Conservation (phyloP, 2,329 filamentous ascomycete genomes). For the Ophiostoma quercus region DNA sequence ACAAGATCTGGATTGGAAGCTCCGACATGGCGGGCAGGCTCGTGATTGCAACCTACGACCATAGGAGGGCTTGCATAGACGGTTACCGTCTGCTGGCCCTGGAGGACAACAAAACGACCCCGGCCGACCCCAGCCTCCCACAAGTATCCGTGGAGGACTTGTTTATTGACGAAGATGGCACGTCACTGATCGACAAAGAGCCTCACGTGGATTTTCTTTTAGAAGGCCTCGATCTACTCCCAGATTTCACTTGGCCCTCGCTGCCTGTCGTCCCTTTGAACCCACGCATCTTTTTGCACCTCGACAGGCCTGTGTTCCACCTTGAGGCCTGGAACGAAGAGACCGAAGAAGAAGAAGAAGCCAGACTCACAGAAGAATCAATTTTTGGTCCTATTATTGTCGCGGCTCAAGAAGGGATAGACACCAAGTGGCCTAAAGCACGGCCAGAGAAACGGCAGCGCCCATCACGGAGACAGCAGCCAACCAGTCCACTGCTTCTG, state of each 20-base stretch:
- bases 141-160: neutral
- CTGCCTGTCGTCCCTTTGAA: conserved; percentile 67
- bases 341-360: neutral
- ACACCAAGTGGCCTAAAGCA: neutral
- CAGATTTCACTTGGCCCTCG: conserved; percentile 29
- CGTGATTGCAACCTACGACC: conserved; percentile 71
- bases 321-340: conserved; percentile 37
- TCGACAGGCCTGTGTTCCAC: conserved; percentile 66
- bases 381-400: neutral
- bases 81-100: conserved; percentile 70
- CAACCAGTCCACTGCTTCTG: neutral
- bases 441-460: neutral
- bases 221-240: neutral
- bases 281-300: conserved; percentile 64
- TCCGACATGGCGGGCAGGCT: conserved; percentile 66
- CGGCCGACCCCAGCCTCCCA: too few relatives aligned
- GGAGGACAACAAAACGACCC: conserved; percentile 38
- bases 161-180: conserved; percentile 31
- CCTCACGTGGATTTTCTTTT: neutral
- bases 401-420: neutral
- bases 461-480: neutral
- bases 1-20: conserved; percentile 85
- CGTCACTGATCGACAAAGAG: conserved; percentile 31
- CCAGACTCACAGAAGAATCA: neutral
- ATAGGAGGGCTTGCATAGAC: conserved; percentile 68